Base-by-base conservation (phyloP, 371 early-diverging fungal species). In the Chytridium lagenaria region DNA sequence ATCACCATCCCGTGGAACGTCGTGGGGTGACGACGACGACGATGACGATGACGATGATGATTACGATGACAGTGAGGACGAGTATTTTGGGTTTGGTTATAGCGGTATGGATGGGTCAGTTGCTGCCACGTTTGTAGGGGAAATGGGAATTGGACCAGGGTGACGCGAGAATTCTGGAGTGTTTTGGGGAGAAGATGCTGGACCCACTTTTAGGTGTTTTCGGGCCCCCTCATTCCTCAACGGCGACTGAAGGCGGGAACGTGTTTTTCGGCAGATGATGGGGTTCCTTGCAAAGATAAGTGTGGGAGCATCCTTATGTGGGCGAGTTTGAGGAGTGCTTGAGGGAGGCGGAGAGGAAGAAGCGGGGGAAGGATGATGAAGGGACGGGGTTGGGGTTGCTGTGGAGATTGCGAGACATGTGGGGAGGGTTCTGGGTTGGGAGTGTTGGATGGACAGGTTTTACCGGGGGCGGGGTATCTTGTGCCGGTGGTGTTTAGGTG, bases 151-250 rank as follows among this genome's bases (percentile, higher is more conserved):
- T 34, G 75, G 75, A 10, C 75, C 75, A 22, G 75, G 19, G 75
- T 75, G 10, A 69, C 70, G 0, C 49, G 75, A 31, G 75, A 75
- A 61, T 70, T 70, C 40, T 75, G 75, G 75, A 69, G 55, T 55
- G 63, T 19, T 40, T 75, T 37, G 59, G 75, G 15, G 28, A 38
- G 23, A 67, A 75, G 23, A 75, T 75, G 44, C 5, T 75, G n/a
- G 23, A 55, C 5, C 67, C 70, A 19, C 10, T 7, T 1, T 57
- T 66, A 30, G 75, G 67, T n/a, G 34, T 75, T 40, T 75, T 75
- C 44, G 66, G 38, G 15, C n/a, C n/a, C n/a, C n/a, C n/a, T n/a
- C n/a, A n/a, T n/a, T n/a, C n/a, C n/a, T n/a, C n/a, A n/a, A n/a
- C n/a, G n/a, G n/a, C n/a, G n/a, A n/a, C n/a, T n/a, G n/a, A n/a